These are phyloP conservation scores for Tuber aestivum DNA, from an alignment of 495 filamentous ascomycete species.

Conservation along the genomic window DNA sequence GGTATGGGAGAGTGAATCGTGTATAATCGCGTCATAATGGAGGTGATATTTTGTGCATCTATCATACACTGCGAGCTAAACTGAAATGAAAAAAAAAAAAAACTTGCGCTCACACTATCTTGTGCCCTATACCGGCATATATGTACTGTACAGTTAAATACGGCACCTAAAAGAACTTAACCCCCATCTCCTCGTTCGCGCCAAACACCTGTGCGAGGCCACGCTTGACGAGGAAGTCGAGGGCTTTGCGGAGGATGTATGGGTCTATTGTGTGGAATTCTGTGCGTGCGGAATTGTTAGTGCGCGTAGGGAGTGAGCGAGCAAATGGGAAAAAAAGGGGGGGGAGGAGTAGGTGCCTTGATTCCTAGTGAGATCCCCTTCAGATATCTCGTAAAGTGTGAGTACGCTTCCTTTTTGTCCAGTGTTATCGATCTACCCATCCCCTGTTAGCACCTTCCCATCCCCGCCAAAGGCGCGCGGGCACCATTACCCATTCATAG, in stretches of 20 bases:
- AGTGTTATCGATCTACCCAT: conserved; percentile 58
- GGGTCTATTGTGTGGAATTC: conserved; percentile 85
- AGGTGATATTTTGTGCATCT: too few species aligned
- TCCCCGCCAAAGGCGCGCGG: conserved; percentile 19
- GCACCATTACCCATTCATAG: conserved; percentile 52
- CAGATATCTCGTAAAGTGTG: conserved; percentile 68
- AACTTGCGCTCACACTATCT: neutral
- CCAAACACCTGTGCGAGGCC: conserved; percentile 94
- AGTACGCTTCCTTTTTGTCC: conserved; percentile 68
- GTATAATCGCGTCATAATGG: neutral
- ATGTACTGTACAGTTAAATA: neutral
- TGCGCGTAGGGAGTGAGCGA: neutral
- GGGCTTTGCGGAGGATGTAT: conserved; percentile 69
- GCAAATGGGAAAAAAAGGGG: conserved; percentile 13
- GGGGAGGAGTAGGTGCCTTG: too few species aligned
- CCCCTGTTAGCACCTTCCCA: neutral
- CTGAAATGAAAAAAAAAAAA: neutral
- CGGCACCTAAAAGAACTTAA: conserved; percentile 80
- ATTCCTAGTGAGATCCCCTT: conserved; percentile 59
- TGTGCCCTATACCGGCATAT: too few species aligned
- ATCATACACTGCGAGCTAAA: neutral
- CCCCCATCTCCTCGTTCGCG: conserved; percentile 65
- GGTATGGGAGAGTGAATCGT: too few species aligned
- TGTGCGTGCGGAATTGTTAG: conserved; percentile 40
- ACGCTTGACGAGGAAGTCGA: conserved; percentile 72